These are phyloP conservation scores for Puccinia coronata DNA, from an alignment of 1,284 basidiomycete genomes.

Conservation along the genomic window DNA sequence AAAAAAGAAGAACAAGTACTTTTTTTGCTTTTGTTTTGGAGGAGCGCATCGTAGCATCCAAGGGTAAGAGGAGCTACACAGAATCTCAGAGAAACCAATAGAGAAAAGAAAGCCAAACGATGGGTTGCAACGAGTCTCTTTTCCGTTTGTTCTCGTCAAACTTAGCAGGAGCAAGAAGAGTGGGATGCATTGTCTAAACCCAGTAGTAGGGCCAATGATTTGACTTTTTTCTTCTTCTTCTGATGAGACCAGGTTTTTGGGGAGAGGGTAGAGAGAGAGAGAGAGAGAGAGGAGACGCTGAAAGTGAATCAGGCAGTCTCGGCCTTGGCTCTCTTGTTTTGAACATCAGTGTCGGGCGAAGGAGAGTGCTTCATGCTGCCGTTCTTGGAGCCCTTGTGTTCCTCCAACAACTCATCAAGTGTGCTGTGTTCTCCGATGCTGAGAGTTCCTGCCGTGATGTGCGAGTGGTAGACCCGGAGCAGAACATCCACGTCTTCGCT, in stretches of 20 bases:
- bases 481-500: constrained; percentile 99
- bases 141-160: not conserved
- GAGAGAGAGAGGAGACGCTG: not conserved
- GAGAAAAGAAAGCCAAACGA: not conserved
- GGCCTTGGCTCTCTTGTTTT: constrained; percentile 25
- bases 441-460: constrained; percentile 47
- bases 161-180: not conserved
- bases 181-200: not conserved
- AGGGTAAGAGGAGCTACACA: not conserved
- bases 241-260: not conserved
- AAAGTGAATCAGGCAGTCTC: not conserved
- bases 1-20: not conserved
- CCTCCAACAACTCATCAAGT: constrained; percentile 50
- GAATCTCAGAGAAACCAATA: not conserved
- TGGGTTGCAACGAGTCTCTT: not conserved
- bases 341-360: not conserved
- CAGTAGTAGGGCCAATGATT: not conserved
- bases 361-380: constrained; percentile 1
- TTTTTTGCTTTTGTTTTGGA: no score
- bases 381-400: constrained; percentile 38
- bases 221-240: not conserved
- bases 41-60: not conserved
- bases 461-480: constrained; percentile 70
- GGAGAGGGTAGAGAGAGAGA: not conserved
- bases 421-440: constrained; percentile 42